phyloP scores from a whole-genome alignment of 2,329 filamentous ascomycete species.

The Teratosphaeriaceae sp. region DNA sequence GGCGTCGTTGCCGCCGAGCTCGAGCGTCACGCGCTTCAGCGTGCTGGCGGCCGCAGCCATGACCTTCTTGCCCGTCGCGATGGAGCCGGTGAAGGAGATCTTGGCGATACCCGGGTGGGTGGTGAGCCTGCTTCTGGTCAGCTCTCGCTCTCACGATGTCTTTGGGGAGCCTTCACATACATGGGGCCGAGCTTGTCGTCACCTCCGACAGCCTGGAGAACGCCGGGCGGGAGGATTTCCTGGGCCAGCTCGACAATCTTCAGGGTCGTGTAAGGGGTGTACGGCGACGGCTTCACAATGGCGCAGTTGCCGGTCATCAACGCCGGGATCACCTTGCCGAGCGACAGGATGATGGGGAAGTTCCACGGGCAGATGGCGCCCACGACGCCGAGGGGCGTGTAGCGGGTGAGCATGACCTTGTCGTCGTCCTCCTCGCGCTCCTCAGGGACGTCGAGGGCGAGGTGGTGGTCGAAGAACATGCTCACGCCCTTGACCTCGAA shows the following conservation, averaged over 20 bases:
- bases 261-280: constrained; percentile 52
- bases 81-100: constrained; percentile 68
- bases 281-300: constrained; percentile 39
- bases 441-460: constrained; percentile 29
- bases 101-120: constrained; percentile 54
- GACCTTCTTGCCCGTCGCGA: constrained; percentile 75
- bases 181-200: constrained; percentile 54
- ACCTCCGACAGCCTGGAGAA: constrained; percentile 56
- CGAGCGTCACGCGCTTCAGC: constrained; percentile 92
- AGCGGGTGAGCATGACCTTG: constrained; percentile 41
- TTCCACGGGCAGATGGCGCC: constrained; percentile 42
- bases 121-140: too few species aligned
- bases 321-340: constrained; percentile 51
- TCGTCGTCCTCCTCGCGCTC: constrained; percentile 41
- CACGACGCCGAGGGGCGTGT: constrained; percentile 43
- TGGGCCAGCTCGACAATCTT: constrained; percentile 56
- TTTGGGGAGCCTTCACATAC: too few species aligned
- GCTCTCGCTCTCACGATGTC: too few species aligned
- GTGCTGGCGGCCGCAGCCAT: constrained; percentile 65
- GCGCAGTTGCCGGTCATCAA: constrained; percentile 44
- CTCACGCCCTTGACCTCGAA: constrained; percentile 33
- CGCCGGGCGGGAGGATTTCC: constrained; percentile 54
- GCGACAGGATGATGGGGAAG: constrained; percentile 47
- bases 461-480: constrained; percentile 34
- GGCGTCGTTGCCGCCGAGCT: constrained; percentile 82